Percentiles rank a stretch among this genome's conserved stretches.
These are phyloP conservation scores for Medicago arabica DNA, from an alignment of 306 rosid species.

Conservation along the genomic window DNA sequence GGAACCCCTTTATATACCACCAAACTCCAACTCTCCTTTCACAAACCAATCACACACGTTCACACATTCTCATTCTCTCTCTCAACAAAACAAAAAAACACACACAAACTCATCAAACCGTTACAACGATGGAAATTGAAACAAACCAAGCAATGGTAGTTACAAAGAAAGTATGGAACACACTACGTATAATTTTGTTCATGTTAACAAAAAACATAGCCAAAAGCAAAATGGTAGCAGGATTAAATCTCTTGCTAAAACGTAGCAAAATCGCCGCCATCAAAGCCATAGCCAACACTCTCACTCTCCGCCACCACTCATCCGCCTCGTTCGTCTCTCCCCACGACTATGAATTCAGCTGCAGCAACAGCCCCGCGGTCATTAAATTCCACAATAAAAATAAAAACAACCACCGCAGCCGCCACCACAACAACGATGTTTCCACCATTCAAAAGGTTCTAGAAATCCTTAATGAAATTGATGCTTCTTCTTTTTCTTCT, in stretches of 20 bases:
- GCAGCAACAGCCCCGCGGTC: slow-evolving; percentile 80
- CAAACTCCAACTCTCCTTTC: not conserved
- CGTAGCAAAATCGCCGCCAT: slow-evolving; percentile 79
- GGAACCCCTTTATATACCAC: slow-evolving; percentile 3
- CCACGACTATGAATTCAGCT: slow-evolving; percentile 87
- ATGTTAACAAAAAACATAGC: slow-evolving; percentile 74
- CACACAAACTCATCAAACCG: not conserved
- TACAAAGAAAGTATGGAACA: slow-evolving; percentile 70
- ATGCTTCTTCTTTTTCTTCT: slow-evolving; percentile 38
- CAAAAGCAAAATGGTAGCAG: slow-evolving; percentile 64
- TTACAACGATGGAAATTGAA: slow-evolving; percentile 67
- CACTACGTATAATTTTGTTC: slow-evolving; percentile 59
- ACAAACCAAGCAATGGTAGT: slow-evolving; percentile 51
- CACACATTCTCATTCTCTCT: not conserved
- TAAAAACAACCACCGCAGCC: slow-evolving; percentile 33
- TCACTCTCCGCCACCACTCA: slow-evolving; percentile 52
- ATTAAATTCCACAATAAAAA: slow-evolving; percentile 39
- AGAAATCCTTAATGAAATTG: slow-evolving; percentile 62
- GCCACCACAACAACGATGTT: slow-evolving; percentile 54
- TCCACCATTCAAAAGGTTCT: slow-evolving; percentile 66
- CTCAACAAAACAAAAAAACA: not conserved
- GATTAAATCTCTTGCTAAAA: slow-evolving; percentile 66
- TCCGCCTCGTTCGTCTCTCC: slow-evolving; percentile 59
- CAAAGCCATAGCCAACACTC: slow-evolving; percentile 62
- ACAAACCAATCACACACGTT: not conserved